Conservation (phyloP, 331 rosid species). For the Telfairia occidentalis region DNA sequence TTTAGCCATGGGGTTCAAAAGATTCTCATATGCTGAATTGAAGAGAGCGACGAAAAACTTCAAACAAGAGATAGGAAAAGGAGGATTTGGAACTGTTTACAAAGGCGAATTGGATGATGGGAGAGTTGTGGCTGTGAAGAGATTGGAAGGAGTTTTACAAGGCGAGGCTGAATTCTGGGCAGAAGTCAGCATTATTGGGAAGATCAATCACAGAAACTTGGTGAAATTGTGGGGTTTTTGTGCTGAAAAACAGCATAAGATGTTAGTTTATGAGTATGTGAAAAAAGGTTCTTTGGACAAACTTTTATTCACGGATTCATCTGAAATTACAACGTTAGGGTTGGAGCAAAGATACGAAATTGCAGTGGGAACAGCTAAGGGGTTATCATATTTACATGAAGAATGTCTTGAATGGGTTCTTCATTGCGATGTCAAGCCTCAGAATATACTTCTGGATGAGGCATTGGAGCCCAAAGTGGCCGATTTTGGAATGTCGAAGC, state of each 20-base stretch:
- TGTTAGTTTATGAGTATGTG: slow-evolving; percentile 27
- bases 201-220: slow-evolving; percentile 27
- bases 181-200: slow-evolving; percentile 31
- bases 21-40: slow-evolving; percentile 20
- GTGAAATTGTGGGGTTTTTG: slow-evolving; percentile 31
- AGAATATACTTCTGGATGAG: slow-evolving; percentile 30
- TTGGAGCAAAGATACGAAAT: slow-evolving; percentile 23
- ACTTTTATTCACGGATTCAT: slow-evolving; percentile 10
- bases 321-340: neutral
- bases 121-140: slow-evolving; percentile 28
- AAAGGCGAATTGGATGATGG: slow-evolving; percentile 25
- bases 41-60: slow-evolving; percentile 26
- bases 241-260: slow-evolving; percentile 22
- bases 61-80: slow-evolving; percentile 24
- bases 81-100: slow-evolving; percentile 28
- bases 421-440: slow-evolving; percentile 34
- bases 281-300: slow-evolving; percentile 26
- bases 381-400: slow-evolving; percentile 32
- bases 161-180: slow-evolving; percentile 36
- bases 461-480: slow-evolving; percentile 25
- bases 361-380: slow-evolving; percentile 34
- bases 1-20: slow-evolving; percentile 20
- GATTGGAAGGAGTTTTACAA: slow-evolving; percentile 29
- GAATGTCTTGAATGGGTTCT: slow-evolving; percentile 40
- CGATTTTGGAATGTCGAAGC: slow-evolving; percentile 37